Base-by-base conservation (phyloP, 306 rosid genomes). In the Hylodesmum podocarpum region DNA sequence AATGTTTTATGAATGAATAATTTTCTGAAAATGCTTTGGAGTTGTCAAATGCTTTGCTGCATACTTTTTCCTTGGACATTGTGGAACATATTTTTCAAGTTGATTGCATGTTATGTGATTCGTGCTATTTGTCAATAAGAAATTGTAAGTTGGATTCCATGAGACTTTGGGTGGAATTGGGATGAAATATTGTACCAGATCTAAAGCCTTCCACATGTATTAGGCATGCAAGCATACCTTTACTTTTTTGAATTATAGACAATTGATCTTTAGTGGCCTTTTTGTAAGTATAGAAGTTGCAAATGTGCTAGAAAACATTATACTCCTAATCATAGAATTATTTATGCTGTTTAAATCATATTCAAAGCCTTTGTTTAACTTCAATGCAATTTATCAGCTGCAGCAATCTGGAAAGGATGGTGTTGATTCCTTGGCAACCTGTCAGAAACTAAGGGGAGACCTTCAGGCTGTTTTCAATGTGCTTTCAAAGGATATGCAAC, bases 401-500 rank as follows among this genome's bases (percentile, higher is more conserved):
- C 81, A 78, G 55, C 28, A 78, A 55, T 68, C 81, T 55, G 81
- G 81, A 68, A 78, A 43, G 59, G 46, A 29, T 31, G 50, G 76
- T n/a, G 37, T 41, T 68, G 81, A 67, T 78, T 78, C 76, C 40
- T 21, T 57, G 40, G 62, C 66, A 29, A 55, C 70, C 46, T 13
- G 49, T 68, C 76, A 68, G 28, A 78, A 78, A 43, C 39, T 78
- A 66, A 78, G 29, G 50, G 69, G 37, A 43, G 81, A 78, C 76
- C 81, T 78, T 57, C 61, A 57, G 69, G 76, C 76, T 18, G 76
- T 78, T 68, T 78, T 67, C 50, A 43, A 68, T 31, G 81, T 68
- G 24, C 81, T 78, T 43, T 8, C 81, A 21, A 78, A 68, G 81
- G 81, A 78, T 51, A 67, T 78, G 81, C 81, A 78, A 44, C 70